Evolutionary conservation across 345 rosid species (phyloP).

Genomic region (Eucalyptus globulus): DNA sequence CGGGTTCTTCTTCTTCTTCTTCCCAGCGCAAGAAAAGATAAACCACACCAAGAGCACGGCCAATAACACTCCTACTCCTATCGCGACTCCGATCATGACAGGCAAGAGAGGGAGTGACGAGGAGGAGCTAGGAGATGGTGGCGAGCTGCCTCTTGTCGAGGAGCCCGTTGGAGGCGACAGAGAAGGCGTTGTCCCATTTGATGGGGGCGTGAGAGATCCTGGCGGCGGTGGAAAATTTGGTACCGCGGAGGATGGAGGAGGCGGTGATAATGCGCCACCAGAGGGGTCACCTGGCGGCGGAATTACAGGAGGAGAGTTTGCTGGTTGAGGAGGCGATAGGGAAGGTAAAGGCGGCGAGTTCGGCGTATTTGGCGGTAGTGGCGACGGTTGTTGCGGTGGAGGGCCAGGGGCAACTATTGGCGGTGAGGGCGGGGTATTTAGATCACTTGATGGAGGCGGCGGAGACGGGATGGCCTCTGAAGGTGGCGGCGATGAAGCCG

Average conservation of each 20-base stretch:
- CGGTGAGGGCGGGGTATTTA: background rate
- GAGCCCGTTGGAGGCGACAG: background rate
- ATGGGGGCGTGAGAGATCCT: background rate
- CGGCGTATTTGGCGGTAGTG: background rate
- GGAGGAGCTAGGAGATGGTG: background rate
- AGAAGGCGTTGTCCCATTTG: background rate
- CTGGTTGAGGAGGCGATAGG: background rate
- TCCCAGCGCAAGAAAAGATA: conserved; percentile 8
- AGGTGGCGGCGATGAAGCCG: background rate
- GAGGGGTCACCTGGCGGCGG: background rate
- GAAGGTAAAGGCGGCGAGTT: background rate
- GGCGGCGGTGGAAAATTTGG: background rate
- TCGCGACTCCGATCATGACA: conserved; percentile 16
- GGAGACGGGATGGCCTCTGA: background rate
- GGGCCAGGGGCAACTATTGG: background rate
- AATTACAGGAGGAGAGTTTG: background rate
- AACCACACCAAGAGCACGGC: conserved; percentile 5
- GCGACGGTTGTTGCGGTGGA: background rate
- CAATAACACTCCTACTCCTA: conserved; percentile 18
- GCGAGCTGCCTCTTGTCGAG: background rate
- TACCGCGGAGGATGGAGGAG: background rate
- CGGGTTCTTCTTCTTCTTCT: conserved; percentile 5
- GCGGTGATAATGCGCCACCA: background rate
- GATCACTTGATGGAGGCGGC: background rate
- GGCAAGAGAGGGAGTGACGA: background rate